phyloP scores from a whole-genome alignment of 2,329 filamentous ascomycete genomes.

The Claviceps africana region DNA sequence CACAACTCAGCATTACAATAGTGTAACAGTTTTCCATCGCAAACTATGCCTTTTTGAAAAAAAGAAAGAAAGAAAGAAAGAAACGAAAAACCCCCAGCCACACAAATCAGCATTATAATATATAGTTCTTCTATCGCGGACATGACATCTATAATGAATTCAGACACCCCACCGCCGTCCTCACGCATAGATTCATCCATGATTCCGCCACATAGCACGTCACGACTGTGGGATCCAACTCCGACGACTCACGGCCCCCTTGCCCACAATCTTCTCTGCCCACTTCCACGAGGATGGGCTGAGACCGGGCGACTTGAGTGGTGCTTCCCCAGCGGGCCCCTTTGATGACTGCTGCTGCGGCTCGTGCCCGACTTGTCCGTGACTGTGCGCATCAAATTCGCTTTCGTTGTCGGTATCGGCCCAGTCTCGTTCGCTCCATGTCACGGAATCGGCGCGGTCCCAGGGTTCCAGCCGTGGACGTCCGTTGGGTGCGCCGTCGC shows the following conservation, averaged over 20 bases:
- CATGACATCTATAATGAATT: background rate
- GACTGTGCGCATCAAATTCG: slow-evolving; percentile 15
- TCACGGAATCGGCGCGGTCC: slow-evolving; percentile 36
- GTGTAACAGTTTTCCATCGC: too few species aligned
- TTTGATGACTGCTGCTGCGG: background rate
- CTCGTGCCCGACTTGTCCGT: slow-evolving; percentile 8
- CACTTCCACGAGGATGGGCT: slow-evolving; percentile 31
- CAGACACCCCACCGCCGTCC: too few species aligned
- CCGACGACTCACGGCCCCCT: slow-evolving; percentile 16
- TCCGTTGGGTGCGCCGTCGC: slow-evolving; percentile 10
- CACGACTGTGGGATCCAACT: slow-evolving; percentile 14
- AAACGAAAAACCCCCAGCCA: too few species aligned
- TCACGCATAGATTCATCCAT: too few species aligned
- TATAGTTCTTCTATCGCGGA: background rate
- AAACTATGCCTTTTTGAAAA: too few species aligned
- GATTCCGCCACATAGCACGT: background rate
- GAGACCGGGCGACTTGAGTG: slow-evolving; percentile 2
- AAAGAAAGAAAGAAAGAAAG: too few species aligned
- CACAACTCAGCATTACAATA: too few species aligned
- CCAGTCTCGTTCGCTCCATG: slow-evolving; percentile 55
- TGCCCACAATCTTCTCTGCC: slow-evolving; percentile 41
- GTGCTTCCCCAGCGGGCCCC: slow-evolving; percentile 9
- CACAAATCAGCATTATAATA: too few species aligned
- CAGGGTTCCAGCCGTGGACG: slow-evolving; percentile 6
- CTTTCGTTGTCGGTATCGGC: slow-evolving; percentile 37